Evolutionary conservation across 768 basidiomycete genomes (phyloP), one percentile per base, ranked within the genome.

Genomic region (Naematelia encephala): DNA sequence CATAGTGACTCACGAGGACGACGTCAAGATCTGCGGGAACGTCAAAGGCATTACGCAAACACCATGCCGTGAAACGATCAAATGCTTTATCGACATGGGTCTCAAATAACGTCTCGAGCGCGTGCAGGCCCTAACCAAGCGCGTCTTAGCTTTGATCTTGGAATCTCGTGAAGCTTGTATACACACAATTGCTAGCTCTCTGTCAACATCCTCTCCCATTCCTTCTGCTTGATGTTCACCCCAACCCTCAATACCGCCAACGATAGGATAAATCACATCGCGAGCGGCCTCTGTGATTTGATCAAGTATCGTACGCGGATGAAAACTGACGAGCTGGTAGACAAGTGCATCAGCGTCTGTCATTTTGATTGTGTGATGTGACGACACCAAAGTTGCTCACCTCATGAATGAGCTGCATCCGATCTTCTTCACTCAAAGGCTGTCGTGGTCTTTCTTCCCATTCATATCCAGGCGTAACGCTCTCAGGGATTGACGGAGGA

Each of bases 21-120:
- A 69, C 45, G 28, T 72, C 61, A 3, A 72, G 26, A 5, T 70
- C 71, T n/a, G 63, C 48, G 8, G 69, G 67, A 14, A 91, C 82
- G 52, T 85, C 83, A 68, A 94, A 94, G 57, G 91, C 87, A 77
- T 94, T 96, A 43, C 90, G 81, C 69, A 91, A 75, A 11, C 85
- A 86, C 91, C 91, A 94, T 0, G 86, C 86, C 77, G 91, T 91
- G 67, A 96, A 89, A 71, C 87, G 88, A 74, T 96, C 91, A 60
- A 93, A 90, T 0, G 91, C 91, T 46, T 90, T 82, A 70, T 96
- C 91, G 45, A 89, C 86, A 65, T 92, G 91, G 55, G 85, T 85
- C 70, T 92, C 89, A 13, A 96, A 81, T 45, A 93, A 81, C 0
- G 91, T 92, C 74, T 93, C 89, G 63, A 94, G 90, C 22, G 88